Conservation (phyloP, 2,329 filamentous ascomycete species). For the Aspergillus eucalypticola region DNA sequence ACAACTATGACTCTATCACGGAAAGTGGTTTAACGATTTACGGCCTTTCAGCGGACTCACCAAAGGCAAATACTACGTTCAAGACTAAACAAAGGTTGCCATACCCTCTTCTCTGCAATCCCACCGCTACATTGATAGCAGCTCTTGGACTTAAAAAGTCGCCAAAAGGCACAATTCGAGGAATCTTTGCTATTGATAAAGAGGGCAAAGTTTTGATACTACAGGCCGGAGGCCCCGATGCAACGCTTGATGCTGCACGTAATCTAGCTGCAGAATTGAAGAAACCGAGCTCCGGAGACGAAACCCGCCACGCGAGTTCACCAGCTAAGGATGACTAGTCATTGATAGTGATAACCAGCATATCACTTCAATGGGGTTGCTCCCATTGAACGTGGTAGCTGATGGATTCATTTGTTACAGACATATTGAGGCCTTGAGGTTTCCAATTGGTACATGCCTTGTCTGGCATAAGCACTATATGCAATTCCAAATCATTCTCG, state of each 20-base stretch:
- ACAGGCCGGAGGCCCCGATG: slow-evolving; percentile 73
- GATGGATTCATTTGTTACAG: not conserved
- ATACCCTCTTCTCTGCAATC: slow-evolving; percentile 86
- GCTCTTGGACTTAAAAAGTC: slow-evolving; percentile 89
- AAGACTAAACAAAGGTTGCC: slow-evolving; percentile 86
- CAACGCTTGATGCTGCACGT: slow-evolving; percentile 75
- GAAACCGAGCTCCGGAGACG: not conserved
- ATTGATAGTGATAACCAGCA: too few species aligned
- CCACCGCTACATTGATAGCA: slow-evolving; percentile 68
- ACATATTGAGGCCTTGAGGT: not conserved
- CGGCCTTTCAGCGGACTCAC: slow-evolving; percentile 82
- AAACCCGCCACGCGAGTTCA: not conserved
- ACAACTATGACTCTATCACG: slow-evolving; percentile 74
- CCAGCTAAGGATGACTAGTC: not conserved
- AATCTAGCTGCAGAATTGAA: slow-evolving; percentile 58
- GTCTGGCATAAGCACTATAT: not conserved
- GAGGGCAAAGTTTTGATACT: slow-evolving; percentile 74
- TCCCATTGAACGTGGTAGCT: not conserved
- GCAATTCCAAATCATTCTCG: not conserved
- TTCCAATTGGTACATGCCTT: not conserved
- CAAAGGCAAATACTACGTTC: slow-evolving; percentile 91
- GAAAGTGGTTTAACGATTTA: slow-evolving; percentile 81
- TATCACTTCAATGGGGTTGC: not conserved
- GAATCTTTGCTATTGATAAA: slow-evolving; percentile 86
- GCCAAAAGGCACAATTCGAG: slow-evolving; percentile 76